Percentiles rank a stretch among this genome's conserved stretches.
phyloP scores from a whole-genome alignment of 2,329 filamentous ascomycete species.

The Dactylellina haptotyla region DNA sequence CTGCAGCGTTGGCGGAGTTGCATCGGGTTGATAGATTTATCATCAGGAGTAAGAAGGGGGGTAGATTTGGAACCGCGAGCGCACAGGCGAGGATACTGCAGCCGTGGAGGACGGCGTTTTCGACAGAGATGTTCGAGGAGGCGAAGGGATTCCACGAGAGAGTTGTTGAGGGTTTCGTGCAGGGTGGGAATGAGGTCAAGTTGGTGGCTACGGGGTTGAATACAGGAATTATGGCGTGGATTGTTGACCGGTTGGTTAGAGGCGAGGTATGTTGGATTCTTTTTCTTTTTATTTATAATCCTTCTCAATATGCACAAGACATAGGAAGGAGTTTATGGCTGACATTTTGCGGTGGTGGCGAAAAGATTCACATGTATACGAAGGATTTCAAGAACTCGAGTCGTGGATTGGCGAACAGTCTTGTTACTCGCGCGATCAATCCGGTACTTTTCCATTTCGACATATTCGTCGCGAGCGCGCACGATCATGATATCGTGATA shows the following conservation, averaged over 20 bases:
- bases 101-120: constrained; percentile 42
- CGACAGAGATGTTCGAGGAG: constrained; percentile 32
- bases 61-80: constrained; percentile 41
- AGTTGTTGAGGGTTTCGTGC: not conserved
- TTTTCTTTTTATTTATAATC: not conserved
- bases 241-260: constrained; percentile 41
- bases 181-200: constrained; percentile 16
- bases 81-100: constrained; percentile 49
- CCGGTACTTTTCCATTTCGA: constrained; percentile 46
- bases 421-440: constrained; percentile 48
- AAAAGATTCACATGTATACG: constrained; percentile 42
- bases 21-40: constrained; percentile 45
- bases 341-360: not conserved
- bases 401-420: constrained; percentile 32
- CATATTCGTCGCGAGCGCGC: constrained; percentile 20
- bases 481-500: not conserved
- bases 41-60: constrained; percentile 38
- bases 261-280: constrained; percentile 26
- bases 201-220: constrained; percentile 29
- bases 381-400: constrained; percentile 35
- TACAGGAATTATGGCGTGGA: constrained; percentile 40
- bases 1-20: constrained; percentile 34
- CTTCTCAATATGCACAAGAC: too few species aligned
- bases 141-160: constrained; percentile 32
- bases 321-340: not conserved